Percentiles rank a stretch among this genome's conserved stretches.
These are phyloP conservation scores for Silybum marianum DNA, from an alignment of 129 eudicot species.

Conservation along the genomic window DNA sequence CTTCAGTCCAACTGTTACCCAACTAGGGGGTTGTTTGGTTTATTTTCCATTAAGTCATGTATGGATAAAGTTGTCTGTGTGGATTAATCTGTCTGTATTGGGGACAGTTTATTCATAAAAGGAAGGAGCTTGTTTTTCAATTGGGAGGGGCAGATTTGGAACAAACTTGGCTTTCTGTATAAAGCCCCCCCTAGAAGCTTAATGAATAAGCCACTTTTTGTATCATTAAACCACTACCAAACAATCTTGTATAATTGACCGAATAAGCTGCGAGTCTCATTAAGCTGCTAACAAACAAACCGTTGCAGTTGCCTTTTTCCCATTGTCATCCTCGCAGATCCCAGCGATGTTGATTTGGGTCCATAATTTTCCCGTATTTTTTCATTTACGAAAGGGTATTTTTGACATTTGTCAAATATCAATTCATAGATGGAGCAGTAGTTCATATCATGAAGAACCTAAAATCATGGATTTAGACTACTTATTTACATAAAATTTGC, in stretches of 20 bases:
- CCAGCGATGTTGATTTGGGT: background rate
- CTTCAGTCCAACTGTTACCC: background rate
- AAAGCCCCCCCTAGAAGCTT: too few relatives aligned
- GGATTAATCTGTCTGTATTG: background rate
- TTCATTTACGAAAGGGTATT: conserved; percentile 1
- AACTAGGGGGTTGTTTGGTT: background rate
- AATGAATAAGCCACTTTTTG: too few relatives aligned
- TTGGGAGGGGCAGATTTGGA: too few relatives aligned
- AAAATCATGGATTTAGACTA: background rate
- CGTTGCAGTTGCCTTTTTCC: background rate
- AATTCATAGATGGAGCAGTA: background rate
- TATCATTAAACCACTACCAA: too few relatives aligned
- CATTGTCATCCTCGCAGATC: background rate
- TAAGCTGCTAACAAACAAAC: background rate
- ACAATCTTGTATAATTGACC: too few relatives aligned
- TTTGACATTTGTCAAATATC: background rate
- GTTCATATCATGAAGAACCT: background rate
- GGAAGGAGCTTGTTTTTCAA: too few relatives aligned
- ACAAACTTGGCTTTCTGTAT: too few relatives aligned
- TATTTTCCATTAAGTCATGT: too few relatives aligned
- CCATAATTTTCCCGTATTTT: background rate
- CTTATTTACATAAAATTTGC: conserved; percentile 8
- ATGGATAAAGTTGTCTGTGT: too few relatives aligned
- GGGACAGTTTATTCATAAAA: too few relatives aligned
- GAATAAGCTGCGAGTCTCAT: too few relatives aligned